These are phyloP conservation scores for Talinum fruticosum DNA, from an alignment of 148 eudicot genomes.

Conservation along the genomic window DNA sequence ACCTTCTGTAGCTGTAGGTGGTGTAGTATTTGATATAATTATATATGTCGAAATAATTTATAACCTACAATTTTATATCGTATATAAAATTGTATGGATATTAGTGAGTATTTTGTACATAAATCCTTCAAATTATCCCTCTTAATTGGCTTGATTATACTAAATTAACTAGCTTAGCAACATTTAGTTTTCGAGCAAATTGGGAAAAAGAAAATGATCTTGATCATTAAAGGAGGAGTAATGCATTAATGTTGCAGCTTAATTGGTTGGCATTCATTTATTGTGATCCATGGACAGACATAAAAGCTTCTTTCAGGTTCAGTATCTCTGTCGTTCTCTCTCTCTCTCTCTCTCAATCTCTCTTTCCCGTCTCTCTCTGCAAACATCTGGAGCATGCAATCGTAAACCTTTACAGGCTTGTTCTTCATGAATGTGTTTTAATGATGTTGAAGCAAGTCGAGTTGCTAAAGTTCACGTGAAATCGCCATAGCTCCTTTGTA, in stretches of 20 bases:
- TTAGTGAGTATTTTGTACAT: too few relatives aligned
- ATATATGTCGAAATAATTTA: too few relatives aligned
- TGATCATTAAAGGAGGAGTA: too few relatives aligned
- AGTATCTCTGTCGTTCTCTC: not conserved
- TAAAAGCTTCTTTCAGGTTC: not conserved
- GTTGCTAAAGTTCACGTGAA: constrained; percentile 24
- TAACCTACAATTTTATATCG: too few relatives aligned
- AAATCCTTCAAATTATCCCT: too few relatives aligned
- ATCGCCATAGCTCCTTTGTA: not conserved
- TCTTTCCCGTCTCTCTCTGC: not conserved
- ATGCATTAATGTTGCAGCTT: not conserved
- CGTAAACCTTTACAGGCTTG: not conserved
- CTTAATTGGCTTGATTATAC: too few relatives aligned
- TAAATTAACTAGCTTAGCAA: too few relatives aligned
- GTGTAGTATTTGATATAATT: too few relatives aligned
- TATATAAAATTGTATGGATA: too few relatives aligned
- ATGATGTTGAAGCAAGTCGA: not conserved
- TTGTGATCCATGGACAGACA: not conserved
- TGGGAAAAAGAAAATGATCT: too few relatives aligned
- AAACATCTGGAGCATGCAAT: not conserved
- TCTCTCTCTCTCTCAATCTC: not conserved
- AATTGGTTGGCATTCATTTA: not conserved
- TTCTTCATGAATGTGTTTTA: not conserved
- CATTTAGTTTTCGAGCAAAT: too few relatives aligned
- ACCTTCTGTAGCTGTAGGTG: not conserved